Conservation (phyloP, 73 alveolate species). For the Stentor roeselii region DNA sequence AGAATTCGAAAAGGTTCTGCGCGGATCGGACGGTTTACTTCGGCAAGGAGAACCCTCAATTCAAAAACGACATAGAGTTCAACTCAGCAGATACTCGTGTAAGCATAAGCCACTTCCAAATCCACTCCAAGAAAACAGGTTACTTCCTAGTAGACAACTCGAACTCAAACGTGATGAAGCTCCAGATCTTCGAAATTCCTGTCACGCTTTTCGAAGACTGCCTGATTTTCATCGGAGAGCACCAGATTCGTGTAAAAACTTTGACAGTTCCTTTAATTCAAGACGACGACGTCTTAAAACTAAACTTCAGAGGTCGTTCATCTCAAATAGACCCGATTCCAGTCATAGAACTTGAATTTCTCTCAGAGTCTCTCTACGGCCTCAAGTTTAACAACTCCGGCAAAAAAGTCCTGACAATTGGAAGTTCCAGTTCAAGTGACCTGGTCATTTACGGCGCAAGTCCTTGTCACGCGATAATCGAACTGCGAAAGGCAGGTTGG, state of each 20-base stretch:
- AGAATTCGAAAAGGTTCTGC: background rate
- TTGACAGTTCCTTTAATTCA: background rate
- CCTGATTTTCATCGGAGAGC: background rate
- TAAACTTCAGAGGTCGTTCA: background rate
- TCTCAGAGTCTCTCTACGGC: background rate
- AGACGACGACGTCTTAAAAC: background rate
- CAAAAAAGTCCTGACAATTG: background rate
- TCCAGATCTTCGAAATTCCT: background rate
- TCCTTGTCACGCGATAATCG: slow-evolving; percentile 10
- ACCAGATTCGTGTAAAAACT: background rate
- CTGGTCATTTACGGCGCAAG: background rate
- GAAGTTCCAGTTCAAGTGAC: background rate
- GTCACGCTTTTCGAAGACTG: background rate
- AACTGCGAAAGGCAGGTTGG: slow-evolving; percentile 9
- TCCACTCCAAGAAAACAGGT: background rate
- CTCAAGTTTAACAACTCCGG: background rate
- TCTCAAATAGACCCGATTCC: background rate
- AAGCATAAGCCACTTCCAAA: background rate
- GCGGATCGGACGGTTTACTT: slow-evolving; percentile 18
- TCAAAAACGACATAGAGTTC: slow-evolving; percentile 16
- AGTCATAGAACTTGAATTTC: background rate
- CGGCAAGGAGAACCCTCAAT: slow-evolving; percentile 11
- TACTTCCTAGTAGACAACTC: background rate
- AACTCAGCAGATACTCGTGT: slow-evolving; percentile 4
- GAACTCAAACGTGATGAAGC: background rate